Conservation (phyloP, 176 grass and related monocot species). For the Avena atlantica region DNA sequence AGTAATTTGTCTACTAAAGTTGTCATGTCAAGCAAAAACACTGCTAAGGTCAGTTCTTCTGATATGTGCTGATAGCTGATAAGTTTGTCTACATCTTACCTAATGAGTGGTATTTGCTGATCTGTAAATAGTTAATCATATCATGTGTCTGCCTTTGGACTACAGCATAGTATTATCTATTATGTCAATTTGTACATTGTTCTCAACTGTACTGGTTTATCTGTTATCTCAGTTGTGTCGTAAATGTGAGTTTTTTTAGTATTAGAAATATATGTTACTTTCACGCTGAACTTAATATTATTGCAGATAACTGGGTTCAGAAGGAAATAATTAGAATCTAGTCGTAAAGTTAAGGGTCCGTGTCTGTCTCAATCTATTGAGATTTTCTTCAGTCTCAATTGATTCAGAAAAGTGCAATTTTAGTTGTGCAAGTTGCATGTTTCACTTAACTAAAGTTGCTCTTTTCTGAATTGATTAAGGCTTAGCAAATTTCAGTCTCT, state of each 20-base stretch:
- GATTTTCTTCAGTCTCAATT: background rate
- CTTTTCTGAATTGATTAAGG: background rate
- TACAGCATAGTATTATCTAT: background rate
- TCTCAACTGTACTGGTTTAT: background rate
- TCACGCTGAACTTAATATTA: background rate
- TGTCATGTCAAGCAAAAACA: conserved; percentile 48
- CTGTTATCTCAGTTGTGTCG: background rate
- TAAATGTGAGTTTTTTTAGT: background rate
- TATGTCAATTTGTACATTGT: conserved; percentile 15
- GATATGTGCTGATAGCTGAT: background rate
- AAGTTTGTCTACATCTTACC: background rate
- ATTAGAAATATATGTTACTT: background rate
- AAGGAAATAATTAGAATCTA: background rate
- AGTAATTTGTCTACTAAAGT: conserved; percentile 41
- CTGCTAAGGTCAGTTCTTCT: conserved; percentile 57
- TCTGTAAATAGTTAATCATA: background rate
- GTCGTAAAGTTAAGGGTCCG: background rate
- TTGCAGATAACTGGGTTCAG: background rate
- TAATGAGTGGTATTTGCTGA: conserved; percentile 1
- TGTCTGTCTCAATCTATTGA: background rate
- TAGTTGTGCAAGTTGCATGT: background rate
- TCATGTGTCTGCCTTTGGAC: background rate
- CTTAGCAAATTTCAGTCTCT: background rate
- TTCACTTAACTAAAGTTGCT: background rate
- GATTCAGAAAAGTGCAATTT: background rate